These are phyloP conservation scores for Xylaria sp. DNA, from an alignment of 2,329 filamentous ascomycete genomes.

Conservation along the genomic window DNA sequence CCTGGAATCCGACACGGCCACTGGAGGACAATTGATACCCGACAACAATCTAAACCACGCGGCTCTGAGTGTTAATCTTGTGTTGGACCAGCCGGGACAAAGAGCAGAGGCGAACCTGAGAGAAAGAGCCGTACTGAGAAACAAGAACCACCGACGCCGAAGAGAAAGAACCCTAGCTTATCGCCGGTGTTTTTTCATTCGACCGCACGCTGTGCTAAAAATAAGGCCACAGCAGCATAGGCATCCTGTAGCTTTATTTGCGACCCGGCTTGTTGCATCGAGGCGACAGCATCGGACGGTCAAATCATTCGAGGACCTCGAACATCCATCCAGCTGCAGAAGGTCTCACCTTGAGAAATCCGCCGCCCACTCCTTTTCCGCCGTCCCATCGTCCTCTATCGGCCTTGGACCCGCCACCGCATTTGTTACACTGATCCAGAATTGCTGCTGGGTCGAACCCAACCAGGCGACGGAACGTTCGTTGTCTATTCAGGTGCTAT, in stretches of 20 bases:
- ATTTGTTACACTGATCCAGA: conserved; percentile 50
- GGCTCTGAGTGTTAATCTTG: conserved; percentile 29
- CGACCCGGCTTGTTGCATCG: conserved; percentile 41
- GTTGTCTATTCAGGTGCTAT: conserved; percentile 40
- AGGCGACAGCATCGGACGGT: conserved; percentile 36
- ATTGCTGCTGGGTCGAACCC: conserved; percentile 46
- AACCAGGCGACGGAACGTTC: conserved; percentile 39
- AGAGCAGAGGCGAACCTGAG: conserved; percentile 36
- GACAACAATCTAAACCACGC: conserved; percentile 20
- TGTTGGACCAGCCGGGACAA: conserved; percentile 34
- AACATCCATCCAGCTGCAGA: conserved; percentile 42
- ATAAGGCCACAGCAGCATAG: conserved; percentile 22
- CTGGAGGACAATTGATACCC: conserved; percentile 31
- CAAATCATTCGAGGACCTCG: conserved; percentile 37
- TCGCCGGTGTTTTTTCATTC: conserved; percentile 20
- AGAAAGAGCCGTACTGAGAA: conserved; percentile 34
- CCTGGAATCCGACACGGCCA: conserved; percentile 21
- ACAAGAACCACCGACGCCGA: conserved; percentile 23
- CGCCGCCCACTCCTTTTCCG: conserved; percentile 37
- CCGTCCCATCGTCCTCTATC: conserved; percentile 42
- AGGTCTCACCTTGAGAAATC: conserved; percentile 47
- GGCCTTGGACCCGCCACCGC: conserved; percentile 42
- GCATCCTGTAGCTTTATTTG: conserved; percentile 26
- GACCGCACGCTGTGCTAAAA: conserved; percentile 24
- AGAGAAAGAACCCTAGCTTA: conserved; percentile 26